Base-by-base conservation (phyloP, 176 grass and related monocot genomes). In the Triticum dicoccoides region DNA sequence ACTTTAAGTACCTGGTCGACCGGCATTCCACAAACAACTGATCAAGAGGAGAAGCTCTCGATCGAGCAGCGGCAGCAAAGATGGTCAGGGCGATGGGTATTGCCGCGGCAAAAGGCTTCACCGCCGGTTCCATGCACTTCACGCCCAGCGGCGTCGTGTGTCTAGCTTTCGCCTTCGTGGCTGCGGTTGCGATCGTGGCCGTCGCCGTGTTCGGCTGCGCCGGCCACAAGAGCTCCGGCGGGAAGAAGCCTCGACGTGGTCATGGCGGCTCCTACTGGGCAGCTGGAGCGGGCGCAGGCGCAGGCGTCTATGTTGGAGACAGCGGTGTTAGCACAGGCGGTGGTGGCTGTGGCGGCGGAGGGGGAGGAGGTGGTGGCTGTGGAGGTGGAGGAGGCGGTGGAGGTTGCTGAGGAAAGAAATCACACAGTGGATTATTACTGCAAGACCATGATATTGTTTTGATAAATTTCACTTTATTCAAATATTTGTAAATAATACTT, bases 191-290 rank as follows among this genome's bases (percentile, higher is more conserved):
- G 0, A 23, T 81, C 6, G 79, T 81, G 42, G 79, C 79, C 38
- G 45, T 81, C 17, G 63, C 62, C 10, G 79, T 52, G 41, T 81
- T 81, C 4, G 63, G 39, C 27, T 81, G 79, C 42, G 79, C 79
- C 15, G 74, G 73, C 13, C 73, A 76, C 44, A 52, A 52, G 25
- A 52, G 7, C 9, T 76, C 73, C 3, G 45, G 73, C 25, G 45
- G 73, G 45, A 76, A 52, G 25, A 76, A 52, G 45, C 73, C 73
- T 32, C 15, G 73, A 17, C 73, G 73, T 73, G 7, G 39, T 52
- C 73, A 52, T 8, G 44, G 73, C 7, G 73, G 41, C 12, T 75
- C 72, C 27, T 25, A 75, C 13, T 74, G 71, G 71, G 5, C 41
- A 0, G 71, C 41, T 15, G 71, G 71, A 47, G 71, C 71, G 47